These are phyloP conservation scores for Allodekkera sacchari DNA, from an alignment of 805 yeast genomes.

Conservation along the genomic window DNA sequence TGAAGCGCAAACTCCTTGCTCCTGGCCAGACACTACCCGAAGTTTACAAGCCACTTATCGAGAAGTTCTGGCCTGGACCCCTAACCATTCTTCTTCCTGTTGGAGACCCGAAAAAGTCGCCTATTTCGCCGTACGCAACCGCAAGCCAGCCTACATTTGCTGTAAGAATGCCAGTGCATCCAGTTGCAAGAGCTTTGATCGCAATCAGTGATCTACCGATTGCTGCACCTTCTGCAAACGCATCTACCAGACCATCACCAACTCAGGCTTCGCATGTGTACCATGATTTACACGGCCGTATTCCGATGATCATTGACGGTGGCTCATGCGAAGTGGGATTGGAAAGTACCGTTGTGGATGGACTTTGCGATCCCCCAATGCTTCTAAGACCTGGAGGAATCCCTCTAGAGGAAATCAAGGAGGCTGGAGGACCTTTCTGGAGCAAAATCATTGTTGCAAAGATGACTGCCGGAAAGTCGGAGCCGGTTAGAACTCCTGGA, in stretches of 20 bases:
- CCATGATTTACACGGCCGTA: constrained; percentile 68
- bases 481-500: constrained; percentile 86
- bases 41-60: constrained; percentile 55
- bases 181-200: constrained; percentile 85
- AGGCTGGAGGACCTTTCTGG: constrained; percentile 67
- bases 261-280: constrained; percentile 81
- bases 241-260: constrained; percentile 92
- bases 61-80: constrained; percentile 93
- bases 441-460: constrained; percentile 49
- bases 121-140: constrained; percentile 69
- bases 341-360: constrained; percentile 92
- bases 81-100: constrained; percentile 76
- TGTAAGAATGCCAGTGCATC: constrained; percentile 79
- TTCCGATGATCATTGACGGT: constrained; percentile 85
- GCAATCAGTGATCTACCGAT: constrained; percentile 78
- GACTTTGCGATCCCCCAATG: constrained; percentile 77
- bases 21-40: constrained; percentile 47
- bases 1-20: constrained; percentile 48
- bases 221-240: constrained; percentile 98
- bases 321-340: constrained; percentile 85
- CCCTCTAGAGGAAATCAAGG: constrained; percentile 63
- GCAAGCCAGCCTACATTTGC: constrained; percentile 88
- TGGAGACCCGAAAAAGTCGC: constrained; percentile 24
- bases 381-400: constrained; percentile 92
- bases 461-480: constrained; percentile 49